Base-by-base conservation (phyloP, 2,329 filamentous ascomycete species). In the Pseudogymnoascus sp. region DNA sequence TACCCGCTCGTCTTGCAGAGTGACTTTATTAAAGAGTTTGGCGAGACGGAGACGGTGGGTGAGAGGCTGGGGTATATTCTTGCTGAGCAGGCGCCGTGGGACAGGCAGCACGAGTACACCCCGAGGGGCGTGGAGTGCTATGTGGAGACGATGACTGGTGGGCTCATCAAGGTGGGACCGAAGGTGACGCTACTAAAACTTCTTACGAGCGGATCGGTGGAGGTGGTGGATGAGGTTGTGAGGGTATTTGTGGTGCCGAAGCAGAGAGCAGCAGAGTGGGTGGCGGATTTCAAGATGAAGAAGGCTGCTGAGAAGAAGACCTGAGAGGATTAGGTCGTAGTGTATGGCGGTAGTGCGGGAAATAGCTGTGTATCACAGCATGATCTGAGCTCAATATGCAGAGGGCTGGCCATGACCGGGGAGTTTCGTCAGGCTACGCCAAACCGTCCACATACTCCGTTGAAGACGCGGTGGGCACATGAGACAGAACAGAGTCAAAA, bases 11-110 rank as follows among this genome's bases (percentile, higher is more conserved):
- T 91, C 66, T 81, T 89, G 57, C 87, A 98, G 79, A 90, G 86
- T 1, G 95, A 99, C 75, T 95, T 99, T 71, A 84, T 99, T 76
- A 96, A 96, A 79, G 85, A 85, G 0, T 95, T 96, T 71, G 81
- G 82, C 62, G 95, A 98, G 80, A 85, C 82, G 65, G 87, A 95
- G 69, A 83, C 82, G 14, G 79, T 97, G 28, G 82, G 81, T 6
- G 87, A 93, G 68, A 93, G 97, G 75, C 79, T 99, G 61, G 80
- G 81, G 3, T 96, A 97, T 72, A 88, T 98, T 8, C 85, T 99
- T 65, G 67, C 65, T 3, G 67, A 70, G 37, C 93, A 93, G 2
- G 76, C 92, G 71, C 92, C 92, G 11, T 99, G 95, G 95, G 95
- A 98, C 71, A 72, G 75, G 14, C 78, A 82, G 66, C 77, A 81